Base-by-base conservation (phyloP, 2,329 filamentous ascomycete genomes). In the Cladophialophora chaetospira region DNA sequence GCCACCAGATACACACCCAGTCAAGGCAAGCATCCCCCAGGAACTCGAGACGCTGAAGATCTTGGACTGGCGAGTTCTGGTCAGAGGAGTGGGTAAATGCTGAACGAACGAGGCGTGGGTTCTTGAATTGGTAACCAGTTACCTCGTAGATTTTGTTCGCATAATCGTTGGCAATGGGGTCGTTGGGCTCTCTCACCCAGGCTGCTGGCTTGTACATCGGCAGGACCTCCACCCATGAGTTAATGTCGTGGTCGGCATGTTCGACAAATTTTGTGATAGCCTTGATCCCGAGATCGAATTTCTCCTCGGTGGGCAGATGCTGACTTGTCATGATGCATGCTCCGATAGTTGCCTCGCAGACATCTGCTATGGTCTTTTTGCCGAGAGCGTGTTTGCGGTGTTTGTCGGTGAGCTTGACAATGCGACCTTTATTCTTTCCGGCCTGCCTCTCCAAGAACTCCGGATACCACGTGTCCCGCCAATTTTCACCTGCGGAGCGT, bases 291-390 rank as follows among this genome's bases (percentile, higher is more conserved):
- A 82, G 76, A 57, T 86, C 79, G 72, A 85, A 85, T 10, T 80
- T 74, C 42, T 76, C 68, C 2, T 66, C 60, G 5, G 56, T 52
- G 11, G 60, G 60, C 13, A 63, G 29, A 23, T 72, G 66, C 35
- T 83, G 78, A 49, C 82, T 75, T 5, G 81, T 75, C 36, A 87
- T 85, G 47, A 85, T 77, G 0, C 92, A 88, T 2, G 93, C 94
- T 4, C 93, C 94, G 45, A 99, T 97, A 55, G 97, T 75, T 0
- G 94, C 93, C 70, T 97, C 94, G 59, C 90, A 96, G 0, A 97
- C 91, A 71, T 97, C 94, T 3, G 94, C 93, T 66, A 96, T 87
- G 0, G 88, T 88, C 76, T 99, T 99, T 72, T 96, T 89, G 0
- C 86, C 87, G 1, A 99, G 80, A 0, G 75, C 76, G 68, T 97